Percentiles rank a stretch among this genome's conserved stretches.
phyloP scores from a whole-genome alignment of 345 rosid species.

The Moricandia moricandioides region DNA sequence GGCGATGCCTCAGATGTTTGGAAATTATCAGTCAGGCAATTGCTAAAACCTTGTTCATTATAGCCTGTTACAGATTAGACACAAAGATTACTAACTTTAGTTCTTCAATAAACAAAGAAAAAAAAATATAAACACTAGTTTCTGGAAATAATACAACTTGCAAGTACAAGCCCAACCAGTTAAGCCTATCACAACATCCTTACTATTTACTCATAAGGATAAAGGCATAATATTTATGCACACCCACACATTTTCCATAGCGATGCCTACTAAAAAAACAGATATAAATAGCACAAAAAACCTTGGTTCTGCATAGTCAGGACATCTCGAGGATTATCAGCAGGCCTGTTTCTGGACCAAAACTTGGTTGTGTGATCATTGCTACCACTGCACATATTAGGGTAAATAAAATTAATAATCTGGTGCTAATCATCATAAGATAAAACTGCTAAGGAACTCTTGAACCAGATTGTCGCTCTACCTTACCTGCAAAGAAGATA shows the following conservation, averaged over 20 bases:
- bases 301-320: conserved; percentile 77
- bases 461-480: conserved; percentile 29
- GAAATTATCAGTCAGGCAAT: conserved; percentile 77
- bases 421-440: neutral
- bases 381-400: conserved; percentile 81
- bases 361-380: conserved; percentile 91
- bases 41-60: conserved; percentile 74
- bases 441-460: neutral
- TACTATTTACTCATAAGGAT: conserved; percentile 2
- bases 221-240: neutral
- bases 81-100: conserved; percentile 9
- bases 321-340: conserved; percentile 85
- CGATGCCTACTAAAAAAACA: neutral
- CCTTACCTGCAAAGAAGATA: conserved; percentile 99
- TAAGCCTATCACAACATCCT: conserved; percentile 15
- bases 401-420: conserved; percentile 15
- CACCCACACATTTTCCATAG: conserved; percentile 4
- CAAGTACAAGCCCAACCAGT: conserved; percentile 4
- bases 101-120: neutral
- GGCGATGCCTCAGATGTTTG: conserved; percentile 64
- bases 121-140: neutral
- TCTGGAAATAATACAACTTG: neutral
- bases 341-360: conserved; percentile 99
- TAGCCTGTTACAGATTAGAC: conserved; percentile 48
- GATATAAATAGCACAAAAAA: neutral